Evolutionary conservation across 2,329 filamentous ascomycete genomes (phyloP), one percentile per base, ranked within the genome.

Genomic region (Xylariomycetidae sp.): DNA sequence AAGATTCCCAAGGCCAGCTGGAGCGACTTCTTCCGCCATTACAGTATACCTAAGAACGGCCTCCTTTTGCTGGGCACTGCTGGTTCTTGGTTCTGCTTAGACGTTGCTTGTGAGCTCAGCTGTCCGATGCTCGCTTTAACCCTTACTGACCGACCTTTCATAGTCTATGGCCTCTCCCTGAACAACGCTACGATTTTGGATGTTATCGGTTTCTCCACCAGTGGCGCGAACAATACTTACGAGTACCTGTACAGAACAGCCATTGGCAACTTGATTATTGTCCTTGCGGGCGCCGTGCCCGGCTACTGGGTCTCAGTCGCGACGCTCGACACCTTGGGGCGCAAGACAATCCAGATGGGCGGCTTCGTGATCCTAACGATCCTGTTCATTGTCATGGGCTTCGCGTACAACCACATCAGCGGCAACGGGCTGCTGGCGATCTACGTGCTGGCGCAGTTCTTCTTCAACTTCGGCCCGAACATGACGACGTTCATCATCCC

Each of bases 271-370:
- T 63, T 89, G 47, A 85, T 89, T 46, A 72, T 89, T 31, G 79
- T 88, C 46, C 76, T 83, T 38, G 84, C 85, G 4, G 85, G 84
- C 37, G 81, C 85, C 29, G 83, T 89, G 10, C 85, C 85, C 0
- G 85, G 85, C 10, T 89, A 89, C 67, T 89, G 84, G 84, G 73
- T 86, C 12, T 85, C 82, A 0, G 83, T 88, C 5, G 77, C 77
- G 2, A 77, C 75, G 1, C 75, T 87, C 36, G 84, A 90, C 59
- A 83, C 72, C 2, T 49, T 88, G 10, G 85, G 84, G 34, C 81
- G 85, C 50, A 88, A 86, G 65, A 75, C 82, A 2, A 86, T 90
- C 37, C 85, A 85, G 61, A 60, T 83, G 35, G 70, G 66, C 39
- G 77, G 76, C 17, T 82, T 81, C 56, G 55, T 62, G 31, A 69